phyloP scores from a whole-genome alignment of 2,329 filamentous ascomycete genomes.

The Cercospora sp. region DNA sequence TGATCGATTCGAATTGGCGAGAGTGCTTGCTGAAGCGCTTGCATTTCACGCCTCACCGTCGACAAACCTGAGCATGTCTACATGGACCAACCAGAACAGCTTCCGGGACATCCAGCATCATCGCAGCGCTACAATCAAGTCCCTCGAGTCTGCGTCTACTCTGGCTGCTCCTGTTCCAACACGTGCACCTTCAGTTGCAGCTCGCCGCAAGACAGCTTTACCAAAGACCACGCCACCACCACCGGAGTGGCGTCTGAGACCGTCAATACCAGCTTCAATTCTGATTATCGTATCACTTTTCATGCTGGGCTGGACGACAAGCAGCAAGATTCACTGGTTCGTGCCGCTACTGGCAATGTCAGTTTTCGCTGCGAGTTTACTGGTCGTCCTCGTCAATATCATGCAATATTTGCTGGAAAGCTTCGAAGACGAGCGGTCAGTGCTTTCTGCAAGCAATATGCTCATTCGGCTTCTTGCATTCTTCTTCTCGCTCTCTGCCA shows the following conservation, averaged over 20 bases:
- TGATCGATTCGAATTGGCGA: slow-evolving; percentile 28
- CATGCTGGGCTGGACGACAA: slow-evolving; percentile 38
- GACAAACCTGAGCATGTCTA: slow-evolving; percentile 5
- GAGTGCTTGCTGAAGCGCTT: slow-evolving; percentile 26
- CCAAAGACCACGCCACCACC: slow-evolving; percentile 6
- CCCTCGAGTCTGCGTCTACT: slow-evolving; percentile 10
- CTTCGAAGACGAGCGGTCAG: slow-evolving; percentile 57
- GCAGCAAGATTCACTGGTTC: slow-evolving; percentile 50
- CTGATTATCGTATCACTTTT: slow-evolving; percentile 24
- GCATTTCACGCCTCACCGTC: slow-evolving; percentile 4
- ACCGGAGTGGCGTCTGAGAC: slow-evolving; percentile 27
- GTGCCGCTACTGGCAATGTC: slow-evolving; percentile 50
- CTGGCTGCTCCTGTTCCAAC: neutral
- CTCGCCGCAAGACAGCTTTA: neutral
- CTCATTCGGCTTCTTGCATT: slow-evolving; percentile 57
- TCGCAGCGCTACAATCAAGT: slow-evolving; percentile 15
- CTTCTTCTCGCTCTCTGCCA: slow-evolving; percentile 60
- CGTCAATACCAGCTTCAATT: slow-evolving; percentile 24
- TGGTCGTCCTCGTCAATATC: slow-evolving; percentile 33
- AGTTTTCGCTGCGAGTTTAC: slow-evolving; percentile 15
- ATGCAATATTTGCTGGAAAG: slow-evolving; percentile 53
- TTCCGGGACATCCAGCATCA: slow-evolving; percentile 16
- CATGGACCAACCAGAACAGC: neutral
- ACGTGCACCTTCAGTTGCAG: neutral
- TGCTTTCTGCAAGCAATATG: slow-evolving; percentile 58